These are phyloP conservation scores for Chaetomium sp. DNA, from an alignment of 2,329 filamentous ascomycete genomes.

Conservation along the genomic window DNA sequence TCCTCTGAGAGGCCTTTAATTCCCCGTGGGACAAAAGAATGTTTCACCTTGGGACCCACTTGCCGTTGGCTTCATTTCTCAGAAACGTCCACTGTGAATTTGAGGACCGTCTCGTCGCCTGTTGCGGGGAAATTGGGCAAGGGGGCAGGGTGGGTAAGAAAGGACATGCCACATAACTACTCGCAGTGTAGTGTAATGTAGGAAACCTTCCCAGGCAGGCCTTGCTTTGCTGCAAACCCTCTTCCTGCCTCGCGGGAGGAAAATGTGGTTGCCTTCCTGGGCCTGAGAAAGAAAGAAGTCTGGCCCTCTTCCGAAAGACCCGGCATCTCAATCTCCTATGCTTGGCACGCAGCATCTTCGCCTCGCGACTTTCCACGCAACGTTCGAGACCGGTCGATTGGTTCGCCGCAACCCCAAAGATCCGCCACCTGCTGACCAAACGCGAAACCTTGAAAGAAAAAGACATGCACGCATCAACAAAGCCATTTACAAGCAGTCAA, in stretches of 20 bases:
- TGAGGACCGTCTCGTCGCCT: too few relatives aligned
- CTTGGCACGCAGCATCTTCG: constrained; percentile 8
- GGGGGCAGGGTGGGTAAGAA: too few relatives aligned
- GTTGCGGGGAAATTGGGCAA: too few relatives aligned
- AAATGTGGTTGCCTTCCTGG: too few relatives aligned
- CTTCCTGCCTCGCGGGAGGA: too few relatives aligned
- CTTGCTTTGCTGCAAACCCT: too few relatives aligned
- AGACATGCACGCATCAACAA: too few relatives aligned
- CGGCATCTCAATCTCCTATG: constrained; percentile 4
- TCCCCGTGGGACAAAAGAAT: not conserved
- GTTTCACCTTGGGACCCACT: constrained; percentile 7
- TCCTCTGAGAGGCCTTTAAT: not conserved
- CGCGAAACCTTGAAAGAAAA: not conserved
- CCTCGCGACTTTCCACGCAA: not conserved
- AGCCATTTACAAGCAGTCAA: too few relatives aligned
- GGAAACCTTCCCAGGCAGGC: too few relatives aligned
- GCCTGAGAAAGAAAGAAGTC: not conserved
- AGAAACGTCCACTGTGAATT: too few relatives aligned
- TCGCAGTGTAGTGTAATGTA: too few relatives aligned
- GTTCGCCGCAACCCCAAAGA: not conserved
- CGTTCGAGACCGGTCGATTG: constrained; percentile 17
- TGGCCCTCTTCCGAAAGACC: not conserved
- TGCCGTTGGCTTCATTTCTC: not conserved
- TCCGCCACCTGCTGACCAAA: not conserved
- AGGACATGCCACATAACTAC: too few relatives aligned